Conservation (phyloP, 495 filamentous ascomycete genomes). For the Podospora anserina region DNA sequence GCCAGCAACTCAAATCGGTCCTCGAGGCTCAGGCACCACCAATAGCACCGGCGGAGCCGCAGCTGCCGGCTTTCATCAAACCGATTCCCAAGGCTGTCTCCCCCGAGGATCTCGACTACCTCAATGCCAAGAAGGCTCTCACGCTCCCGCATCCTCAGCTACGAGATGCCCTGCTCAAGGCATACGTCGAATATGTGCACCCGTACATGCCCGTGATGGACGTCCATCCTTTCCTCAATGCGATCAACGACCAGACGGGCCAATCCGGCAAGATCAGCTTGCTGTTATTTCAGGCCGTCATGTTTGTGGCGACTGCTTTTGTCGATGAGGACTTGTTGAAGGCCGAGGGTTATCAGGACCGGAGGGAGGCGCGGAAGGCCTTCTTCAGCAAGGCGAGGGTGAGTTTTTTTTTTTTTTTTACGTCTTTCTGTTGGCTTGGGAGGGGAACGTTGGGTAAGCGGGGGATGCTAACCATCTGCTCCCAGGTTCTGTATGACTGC, state of each 20-base stretch:
- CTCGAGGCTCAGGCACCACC: not conserved
- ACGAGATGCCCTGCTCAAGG: conserved; percentile 69
- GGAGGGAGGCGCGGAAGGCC: conserved; percentile 70
- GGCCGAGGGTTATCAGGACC: conserved; percentile 63
- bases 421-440: not conserved
- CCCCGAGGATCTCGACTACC: conserved; percentile 70
- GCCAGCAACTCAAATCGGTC: not conserved
- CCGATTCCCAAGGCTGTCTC: conserved; percentile 64
- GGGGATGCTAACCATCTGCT: not conserved
- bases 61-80: conserved; percentile 68
- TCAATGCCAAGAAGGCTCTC: conserved; percentile 71
- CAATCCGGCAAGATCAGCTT: conserved; percentile 66
- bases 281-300: conserved; percentile 75
- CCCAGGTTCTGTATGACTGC: conserved; percentile 59
- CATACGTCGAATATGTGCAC: conserved; percentile 79
- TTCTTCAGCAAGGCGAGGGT: conserved; percentile 80
- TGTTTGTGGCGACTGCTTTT: conserved; percentile 77
- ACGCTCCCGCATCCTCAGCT: conserved; percentile 62
- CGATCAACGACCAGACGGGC: conserved; percentile 63
- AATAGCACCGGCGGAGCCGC: conserved; percentile 5
- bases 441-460: not conserved
- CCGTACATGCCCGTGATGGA: conserved; percentile 88
- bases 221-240: conserved; percentile 65
- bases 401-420: conserved; percentile 26
- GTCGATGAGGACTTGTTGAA: conserved; percentile 67